Evolutionary conservation across 345 rosid genomes (phyloP), one percentile per base, ranked within the genome.

Genomic region (Theobroma cacao): DNA sequence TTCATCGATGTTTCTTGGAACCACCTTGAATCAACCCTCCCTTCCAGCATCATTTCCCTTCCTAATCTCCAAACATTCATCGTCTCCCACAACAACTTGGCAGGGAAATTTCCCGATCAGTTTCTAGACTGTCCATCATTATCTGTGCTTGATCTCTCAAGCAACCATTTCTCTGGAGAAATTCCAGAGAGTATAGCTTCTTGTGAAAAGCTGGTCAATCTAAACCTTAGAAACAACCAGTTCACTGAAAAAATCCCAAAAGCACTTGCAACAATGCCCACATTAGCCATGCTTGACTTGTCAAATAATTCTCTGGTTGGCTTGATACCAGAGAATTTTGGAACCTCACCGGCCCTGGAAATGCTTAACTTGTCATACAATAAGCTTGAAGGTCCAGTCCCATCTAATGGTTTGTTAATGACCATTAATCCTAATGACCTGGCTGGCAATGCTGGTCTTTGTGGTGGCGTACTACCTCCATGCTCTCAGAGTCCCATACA

Each of bases 1-100:
- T 95, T 95, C 86, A 86, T 95, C 43, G 98, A 95, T 85, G 77
- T 95, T 70, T 92, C 98, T 40, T 71, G 68, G 69, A 95, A 95
- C 82, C 86, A 73, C 78, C 91, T 93, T 28, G 79, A 85, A 53
- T 91, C 93, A 20, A 83, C 89, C 77, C 87, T 93, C 28, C 94
- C 98, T 81, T 86, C 94, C 56, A 75, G 79, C 77, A 93, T 93
- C 77, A 87, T 93, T 78, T 89, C 95, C 79, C 81, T 88, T 78
- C 88, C 92, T 33, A 86, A 80, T 34, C 95, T 92, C 74, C 94
- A 95, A 79, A 91, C 83, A 40, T 86, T 93, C 90, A 77, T 91
- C 17, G 97, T 91, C 73, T 90, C 98, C 31, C 85, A 86, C 81
- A 93, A 95, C 90, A 83, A 76, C 83, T 82, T 95, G 66, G 58